Percentiles rank a stretch among this genome's conserved stretches.
phyloP scores from a whole-genome alignment of 768 basidiomycete species.

The Xerocomus brunneocitrinus region DNA sequence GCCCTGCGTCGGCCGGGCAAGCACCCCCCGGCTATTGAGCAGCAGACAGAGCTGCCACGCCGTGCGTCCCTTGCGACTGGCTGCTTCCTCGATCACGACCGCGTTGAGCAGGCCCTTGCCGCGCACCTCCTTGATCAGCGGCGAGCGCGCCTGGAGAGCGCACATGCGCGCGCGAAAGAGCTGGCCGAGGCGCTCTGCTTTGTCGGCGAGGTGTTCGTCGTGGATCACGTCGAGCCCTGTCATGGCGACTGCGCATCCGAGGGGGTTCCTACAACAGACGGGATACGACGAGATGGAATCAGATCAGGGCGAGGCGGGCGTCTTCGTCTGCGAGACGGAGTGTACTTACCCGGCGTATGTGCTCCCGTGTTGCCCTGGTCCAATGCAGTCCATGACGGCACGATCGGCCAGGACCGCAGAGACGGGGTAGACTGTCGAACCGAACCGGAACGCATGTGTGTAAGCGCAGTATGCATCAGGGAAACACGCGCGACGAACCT shows the following conservation, averaged over 20 bases:
- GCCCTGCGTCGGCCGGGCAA: slow-evolving; percentile 94
- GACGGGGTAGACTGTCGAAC: slow-evolving; percentile 78
- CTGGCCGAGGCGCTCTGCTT: slow-evolving; percentile 74
- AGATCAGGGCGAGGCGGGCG: neutral
- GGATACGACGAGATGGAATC: neutral
- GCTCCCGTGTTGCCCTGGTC: slow-evolving; percentile 94
- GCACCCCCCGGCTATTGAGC: slow-evolving; percentile 82
- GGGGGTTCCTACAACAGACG: slow-evolving; percentile 64
- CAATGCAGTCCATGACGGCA: slow-evolving; percentile 93
- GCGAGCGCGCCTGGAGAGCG: slow-evolving; percentile 48
- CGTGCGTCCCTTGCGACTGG: slow-evolving; percentile 69
- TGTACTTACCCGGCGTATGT: slow-evolving; percentile 84
- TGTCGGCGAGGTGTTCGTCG: slow-evolving; percentile 79
- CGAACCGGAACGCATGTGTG: neutral
- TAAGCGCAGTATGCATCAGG: neutral
- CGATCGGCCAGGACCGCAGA: slow-evolving; percentile 89
- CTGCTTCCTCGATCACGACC: slow-evolving; percentile 82
- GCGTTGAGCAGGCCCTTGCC: slow-evolving; percentile 90
- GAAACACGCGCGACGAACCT: slow-evolving; percentile 43
- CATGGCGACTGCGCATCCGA: slow-evolving; percentile 92
- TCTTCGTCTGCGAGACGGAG: neutral
- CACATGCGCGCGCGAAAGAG: slow-evolving; percentile 66
- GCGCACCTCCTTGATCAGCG: slow-evolving; percentile 73
- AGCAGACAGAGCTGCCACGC: slow-evolving; percentile 96
- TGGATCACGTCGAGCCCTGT: slow-evolving; percentile 88